These are phyloP conservation scores for Acanthamoeba healyi DNA, from an alignment of 208 protist species.

Conservation along the genomic window DNA sequence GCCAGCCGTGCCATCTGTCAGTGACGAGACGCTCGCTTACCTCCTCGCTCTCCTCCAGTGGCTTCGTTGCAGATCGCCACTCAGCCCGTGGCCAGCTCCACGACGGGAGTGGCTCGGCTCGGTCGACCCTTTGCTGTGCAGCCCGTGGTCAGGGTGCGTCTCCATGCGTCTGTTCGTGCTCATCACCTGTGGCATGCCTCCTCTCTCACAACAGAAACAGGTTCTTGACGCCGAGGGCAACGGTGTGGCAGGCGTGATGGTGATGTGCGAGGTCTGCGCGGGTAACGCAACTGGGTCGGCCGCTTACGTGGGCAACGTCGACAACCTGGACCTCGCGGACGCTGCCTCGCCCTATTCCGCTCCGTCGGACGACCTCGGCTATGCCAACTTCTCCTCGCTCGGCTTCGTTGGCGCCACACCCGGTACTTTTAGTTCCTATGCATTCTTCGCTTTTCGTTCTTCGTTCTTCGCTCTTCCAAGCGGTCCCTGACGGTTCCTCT, in stretches of 20 bases:
- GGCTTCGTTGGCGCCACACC: conserved; percentile 23
- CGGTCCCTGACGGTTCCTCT: no score
- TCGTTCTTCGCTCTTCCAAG: background rate
- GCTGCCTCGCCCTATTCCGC: background rate
- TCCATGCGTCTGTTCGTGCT: background rate
- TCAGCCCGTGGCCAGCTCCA: background rate
- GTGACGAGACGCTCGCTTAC: background rate
- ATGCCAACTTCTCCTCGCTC: conserved; percentile 1
- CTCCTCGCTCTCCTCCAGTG: background rate
- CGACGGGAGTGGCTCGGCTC: background rate
- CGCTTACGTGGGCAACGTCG: conserved; percentile 12
- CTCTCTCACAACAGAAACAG: no score
- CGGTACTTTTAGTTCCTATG: background rate
- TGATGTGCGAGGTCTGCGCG: background rate
- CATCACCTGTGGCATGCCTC: background rate
- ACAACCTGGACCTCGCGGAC: no score
- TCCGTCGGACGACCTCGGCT: background rate
- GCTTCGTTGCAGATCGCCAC: background rate
- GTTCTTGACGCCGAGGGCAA: background rate
- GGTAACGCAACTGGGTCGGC: no score
- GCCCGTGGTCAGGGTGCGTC: background rate
- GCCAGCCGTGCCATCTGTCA: no score
- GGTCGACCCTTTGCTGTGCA: background rate
- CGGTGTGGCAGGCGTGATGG: background rate
- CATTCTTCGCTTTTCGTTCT: background rate